A percentile compares a stretch with the other conserved stretches of the same genome.
phyloP scores from a whole-genome alignment of 176 grass and related monocot species.

The Hyparrhenia diplandra region DNA sequence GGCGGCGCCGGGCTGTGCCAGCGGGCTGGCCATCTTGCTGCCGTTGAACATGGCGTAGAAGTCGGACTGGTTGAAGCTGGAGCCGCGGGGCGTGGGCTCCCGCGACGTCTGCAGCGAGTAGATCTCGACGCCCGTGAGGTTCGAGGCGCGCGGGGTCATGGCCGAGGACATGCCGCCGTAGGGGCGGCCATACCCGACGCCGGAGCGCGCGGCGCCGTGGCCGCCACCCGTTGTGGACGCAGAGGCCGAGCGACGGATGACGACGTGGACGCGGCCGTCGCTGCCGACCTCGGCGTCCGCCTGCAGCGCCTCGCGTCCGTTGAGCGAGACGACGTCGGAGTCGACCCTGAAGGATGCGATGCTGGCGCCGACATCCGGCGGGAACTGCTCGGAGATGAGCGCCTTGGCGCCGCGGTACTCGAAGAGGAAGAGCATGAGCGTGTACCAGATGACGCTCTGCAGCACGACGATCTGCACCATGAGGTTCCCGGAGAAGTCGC shows the following conservation, averaged over 20 bases:
- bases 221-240: constrained; percentile 51
- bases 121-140: constrained; percentile 95
- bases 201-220: constrained; percentile 29
- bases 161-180: constrained; percentile 46
- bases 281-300: constrained; percentile 87
- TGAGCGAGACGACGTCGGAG: constrained; percentile 92
- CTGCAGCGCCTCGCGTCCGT: constrained; percentile 77
- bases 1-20: constrained; percentile 15
- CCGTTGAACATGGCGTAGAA: constrained; percentile 97
- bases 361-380: constrained; percentile 73
- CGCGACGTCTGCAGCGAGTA: constrained; percentile 92
- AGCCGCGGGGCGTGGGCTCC: constrained; percentile 83
- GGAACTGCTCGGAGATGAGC: constrained; percentile 98
- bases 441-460: constrained; percentile 99
- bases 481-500: constrained; percentile 77
- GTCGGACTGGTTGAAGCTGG: constrained; percentile 99
- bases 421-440: constrained; percentile 97
- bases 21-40: constrained; percentile 63
- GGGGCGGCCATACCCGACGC: constrained; percentile 4
- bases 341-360: constrained; percentile 93
- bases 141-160: constrained; percentile 89
- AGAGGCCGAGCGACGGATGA: constrained; percentile 41
- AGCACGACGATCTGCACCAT: constrained; percentile 99
- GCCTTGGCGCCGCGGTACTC: constrained; percentile 98
- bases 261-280: constrained; percentile 71